These are phyloP conservation scores for Pythium aristosporum DNA, from an alignment of 352 stramenopile genomes.

Conservation along the genomic window DNA sequence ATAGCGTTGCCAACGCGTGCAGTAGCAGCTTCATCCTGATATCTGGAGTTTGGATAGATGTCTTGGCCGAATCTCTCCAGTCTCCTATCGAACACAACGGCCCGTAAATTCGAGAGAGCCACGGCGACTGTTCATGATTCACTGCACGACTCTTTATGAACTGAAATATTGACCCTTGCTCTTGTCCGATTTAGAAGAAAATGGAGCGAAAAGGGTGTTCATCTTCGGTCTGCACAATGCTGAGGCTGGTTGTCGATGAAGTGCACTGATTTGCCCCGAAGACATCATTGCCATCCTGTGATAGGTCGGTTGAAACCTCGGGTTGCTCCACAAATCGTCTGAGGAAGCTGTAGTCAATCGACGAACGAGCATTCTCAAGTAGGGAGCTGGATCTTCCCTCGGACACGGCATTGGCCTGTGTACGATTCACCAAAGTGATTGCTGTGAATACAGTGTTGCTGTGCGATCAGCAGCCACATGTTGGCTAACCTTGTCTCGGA, in stretches of 20 bases:
- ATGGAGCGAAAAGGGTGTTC: conserved; percentile 19
- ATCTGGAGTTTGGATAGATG: not conserved
- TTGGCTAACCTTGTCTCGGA: conserved; percentile 4
- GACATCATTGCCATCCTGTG: conserved; percentile 4
- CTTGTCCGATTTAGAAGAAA: conserved; percentile 25
- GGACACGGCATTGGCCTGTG: not conserved
- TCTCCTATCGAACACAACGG: not conserved
- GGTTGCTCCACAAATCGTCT: conserved; percentile 4
- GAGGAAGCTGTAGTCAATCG: conserved; percentile 16
- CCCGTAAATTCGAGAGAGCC: not conserved
- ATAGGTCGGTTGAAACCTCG: not conserved
- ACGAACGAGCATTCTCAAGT: conserved; percentile 3
- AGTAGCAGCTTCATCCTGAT: conserved; percentile 17
- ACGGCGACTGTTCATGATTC: conserved; percentile 8
- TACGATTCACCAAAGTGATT: not conserved
- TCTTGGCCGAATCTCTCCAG: not conserved
- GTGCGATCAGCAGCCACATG: not conserved
- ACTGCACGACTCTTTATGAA: conserved; percentile 5
- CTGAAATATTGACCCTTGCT: conserved; percentile 8
- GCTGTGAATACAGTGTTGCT: not conserved
- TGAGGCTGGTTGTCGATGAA: not conserved
- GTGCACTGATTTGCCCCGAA: not conserved
- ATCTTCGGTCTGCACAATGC: conserved; percentile 1
- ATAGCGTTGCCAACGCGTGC: not conserved
- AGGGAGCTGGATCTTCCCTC: not conserved